A percentile compares a stretch with the other conserved stretches of the same genome.
Evolutionary conservation across 371 early-diverging fungal genomes (phyloP).

Genomic region (Actinomucor elegans): DNA sequence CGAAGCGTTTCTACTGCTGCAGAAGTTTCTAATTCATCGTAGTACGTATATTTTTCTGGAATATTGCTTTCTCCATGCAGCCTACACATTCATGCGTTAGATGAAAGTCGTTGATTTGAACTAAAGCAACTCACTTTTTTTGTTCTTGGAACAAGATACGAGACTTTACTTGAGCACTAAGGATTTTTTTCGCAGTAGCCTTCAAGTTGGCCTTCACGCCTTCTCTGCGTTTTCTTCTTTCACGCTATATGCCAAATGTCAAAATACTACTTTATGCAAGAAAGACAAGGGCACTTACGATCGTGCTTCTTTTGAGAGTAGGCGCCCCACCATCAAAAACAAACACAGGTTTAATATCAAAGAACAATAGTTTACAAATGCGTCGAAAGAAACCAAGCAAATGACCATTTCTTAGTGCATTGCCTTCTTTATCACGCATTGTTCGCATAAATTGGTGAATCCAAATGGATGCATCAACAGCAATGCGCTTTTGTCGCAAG

Average conservation of each 20-base stretch:
- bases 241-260: slow-evolving; percentile 35
- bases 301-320: slow-evolving; percentile 76
- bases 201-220: slow-evolving; percentile 56
- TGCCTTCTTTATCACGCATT: slow-evolving; percentile 87
- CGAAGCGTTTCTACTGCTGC: slow-evolving; percentile 30
- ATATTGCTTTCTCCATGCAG: slow-evolving; percentile 7
- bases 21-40: slow-evolving; percentile 31
- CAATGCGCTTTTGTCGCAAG: slow-evolving; percentile 71
- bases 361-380: slow-evolving; percentile 91
- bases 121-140: slow-evolving; percentile 36
- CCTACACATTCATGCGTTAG: too few species aligned
- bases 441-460: slow-evolving; percentile 94
- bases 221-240: slow-evolving; percentile 54
- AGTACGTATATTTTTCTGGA: slow-evolving; percentile 33
- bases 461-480: slow-evolving; percentile 97
- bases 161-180: slow-evolving; percentile 76
- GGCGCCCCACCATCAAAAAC: slow-evolving; percentile 96
- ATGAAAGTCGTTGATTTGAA: neutral
- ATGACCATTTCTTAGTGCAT: slow-evolving; percentile 80
- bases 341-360: slow-evolving; percentile 91
- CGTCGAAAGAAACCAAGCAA: slow-evolving; percentile 92
- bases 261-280: neutral
- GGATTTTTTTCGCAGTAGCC: slow-evolving; percentile 81
- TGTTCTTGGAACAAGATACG: slow-evolving; percentile 54
- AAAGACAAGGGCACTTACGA: slow-evolving; percentile 50